These are phyloP conservation scores for Mercurialis annua DNA, from an alignment of 345 rosid species.

Conservation along the genomic window DNA sequence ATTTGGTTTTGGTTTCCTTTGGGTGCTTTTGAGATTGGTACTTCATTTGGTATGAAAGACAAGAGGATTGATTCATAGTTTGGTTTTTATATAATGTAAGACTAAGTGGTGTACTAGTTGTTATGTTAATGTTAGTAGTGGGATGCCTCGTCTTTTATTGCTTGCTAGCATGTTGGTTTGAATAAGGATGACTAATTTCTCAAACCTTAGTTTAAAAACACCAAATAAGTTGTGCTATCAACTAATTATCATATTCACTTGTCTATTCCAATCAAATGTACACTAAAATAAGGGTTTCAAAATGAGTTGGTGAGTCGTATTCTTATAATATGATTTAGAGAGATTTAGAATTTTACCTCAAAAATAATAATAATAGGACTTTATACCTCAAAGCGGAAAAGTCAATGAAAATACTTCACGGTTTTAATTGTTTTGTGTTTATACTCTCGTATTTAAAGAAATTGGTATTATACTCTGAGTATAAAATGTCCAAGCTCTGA, in stretches of 20 bases:
- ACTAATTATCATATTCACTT: no score
- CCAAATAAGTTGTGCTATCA: background rate
- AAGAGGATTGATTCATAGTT: constrained; percentile 5
- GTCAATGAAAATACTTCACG: no score
- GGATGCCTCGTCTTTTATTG: constrained; percentile 42
- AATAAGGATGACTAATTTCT: constrained; percentile 22
- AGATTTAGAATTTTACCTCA: no score
- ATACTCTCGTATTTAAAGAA: no score
- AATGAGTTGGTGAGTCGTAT: no score
- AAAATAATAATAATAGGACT: no score
- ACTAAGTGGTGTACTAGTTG: constrained; percentile 13
- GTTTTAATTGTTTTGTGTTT: no score
- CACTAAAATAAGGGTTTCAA: no score
- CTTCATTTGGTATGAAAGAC: constrained; percentile 32
- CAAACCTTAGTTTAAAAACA: constrained; percentile 11
- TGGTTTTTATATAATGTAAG: constrained; percentile 20
- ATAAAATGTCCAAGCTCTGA: no score
- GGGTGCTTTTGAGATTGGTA: constrained; percentile 23
- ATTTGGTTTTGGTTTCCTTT: constrained; percentile 41
- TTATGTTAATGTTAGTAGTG: constrained; percentile 44
- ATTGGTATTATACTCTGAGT: no score
- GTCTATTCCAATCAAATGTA: background rate
- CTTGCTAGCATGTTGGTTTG: constrained; percentile 33
- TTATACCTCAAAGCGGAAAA: no score
- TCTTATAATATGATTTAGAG: no score